phyloP scores from a whole-genome alignment of 768 basidiomycete genomes.

The Gymnopilus dilepis region DNA sequence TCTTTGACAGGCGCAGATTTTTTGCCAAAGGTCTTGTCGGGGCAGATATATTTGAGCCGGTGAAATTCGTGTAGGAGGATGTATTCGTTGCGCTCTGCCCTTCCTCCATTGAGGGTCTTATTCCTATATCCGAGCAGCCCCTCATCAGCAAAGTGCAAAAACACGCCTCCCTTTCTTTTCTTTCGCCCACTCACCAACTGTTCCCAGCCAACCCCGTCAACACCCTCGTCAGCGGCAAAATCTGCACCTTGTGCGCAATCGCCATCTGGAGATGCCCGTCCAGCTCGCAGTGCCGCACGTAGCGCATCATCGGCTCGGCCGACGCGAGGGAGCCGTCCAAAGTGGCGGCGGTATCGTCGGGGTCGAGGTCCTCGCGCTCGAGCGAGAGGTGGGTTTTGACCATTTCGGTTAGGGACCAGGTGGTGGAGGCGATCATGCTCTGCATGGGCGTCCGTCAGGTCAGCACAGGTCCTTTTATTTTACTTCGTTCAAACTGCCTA shows the following conservation, averaged over 20 bases:
- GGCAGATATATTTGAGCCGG: slow-evolving; percentile 92
- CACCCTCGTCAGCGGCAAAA: slow-evolving; percentile 90
- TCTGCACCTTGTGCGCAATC: slow-evolving; percentile 91
- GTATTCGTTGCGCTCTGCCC: slow-evolving; percentile 98
- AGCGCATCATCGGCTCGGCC: slow-evolving; percentile 81
- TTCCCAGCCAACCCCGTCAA: slow-evolving; percentile 96
- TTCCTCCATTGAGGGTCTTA: slow-evolving; percentile 95
- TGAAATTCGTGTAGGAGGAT: slow-evolving; percentile 99
- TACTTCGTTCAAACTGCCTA: too few relatives aligned
- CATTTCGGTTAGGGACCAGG: slow-evolving; percentile 99
- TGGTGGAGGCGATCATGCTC: slow-evolving; percentile 97
- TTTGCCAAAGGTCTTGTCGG: slow-evolving; percentile 91
- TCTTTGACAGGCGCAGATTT: slow-evolving; percentile 58
- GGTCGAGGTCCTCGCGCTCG: slow-evolving; percentile 92
- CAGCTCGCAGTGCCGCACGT: slow-evolving; percentile 91
- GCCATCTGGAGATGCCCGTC: slow-evolving; percentile 99
- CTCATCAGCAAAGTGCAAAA: background rate
- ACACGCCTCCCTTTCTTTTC: background rate
- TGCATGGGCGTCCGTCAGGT: slow-evolving; percentile 42
- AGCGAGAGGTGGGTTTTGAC: slow-evolving; percentile 86
- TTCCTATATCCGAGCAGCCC: slow-evolving; percentile 66
- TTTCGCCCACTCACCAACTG: slow-evolving; percentile 80
- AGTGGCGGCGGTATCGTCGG: slow-evolving; percentile 91
- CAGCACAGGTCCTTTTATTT: too few relatives aligned
- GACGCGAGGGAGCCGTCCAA: slow-evolving; percentile 83